Evolutionary conservation across 495 filamentous ascomycete genomes (phyloP).

Genomic region (Penicillium flavigenum): DNA sequence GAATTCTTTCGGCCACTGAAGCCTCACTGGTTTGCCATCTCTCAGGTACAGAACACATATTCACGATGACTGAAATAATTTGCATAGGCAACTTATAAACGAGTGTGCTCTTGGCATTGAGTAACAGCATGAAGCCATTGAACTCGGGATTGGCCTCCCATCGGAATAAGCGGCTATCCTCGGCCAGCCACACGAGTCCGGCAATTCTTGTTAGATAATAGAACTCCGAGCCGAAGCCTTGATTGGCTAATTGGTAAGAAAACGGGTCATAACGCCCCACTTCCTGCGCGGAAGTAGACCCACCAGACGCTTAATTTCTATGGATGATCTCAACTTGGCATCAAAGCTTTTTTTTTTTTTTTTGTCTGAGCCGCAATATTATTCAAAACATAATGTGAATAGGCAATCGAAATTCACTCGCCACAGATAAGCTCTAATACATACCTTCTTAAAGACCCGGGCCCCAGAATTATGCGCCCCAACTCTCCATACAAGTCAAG

Average conservation of each 20-base stretch:
- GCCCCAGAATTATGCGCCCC: constrained; percentile 25
- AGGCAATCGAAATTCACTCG: constrained; percentile 16
- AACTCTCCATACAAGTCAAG: constrained; percentile 11
- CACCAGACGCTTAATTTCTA: constrained; percentile 23
- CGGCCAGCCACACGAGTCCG: constrained; percentile 14
- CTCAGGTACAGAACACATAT: no score
- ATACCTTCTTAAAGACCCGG: constrained; percentile 16
- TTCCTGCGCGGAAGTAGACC: constrained; percentile 15
- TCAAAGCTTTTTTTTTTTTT: constrained; percentile 4
- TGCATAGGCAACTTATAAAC: no score
- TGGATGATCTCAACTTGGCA: constrained; percentile 9
- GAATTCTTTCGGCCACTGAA: no score
- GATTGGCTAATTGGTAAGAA: constrained; percentile 3
- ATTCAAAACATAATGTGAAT: constrained; percentile 12
- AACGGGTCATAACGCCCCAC: constrained; percentile 8
- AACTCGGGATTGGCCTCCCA: constrained; percentile 2
- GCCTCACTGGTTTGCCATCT: no score
- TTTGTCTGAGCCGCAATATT: neutral
- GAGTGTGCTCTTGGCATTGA: constrained; percentile 3
- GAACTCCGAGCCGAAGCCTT: constrained; percentile 11
- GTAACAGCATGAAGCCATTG: constrained; percentile 10
- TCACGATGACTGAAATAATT: no score
- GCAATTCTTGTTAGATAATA: constrained; percentile 29
- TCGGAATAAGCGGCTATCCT: constrained; percentile 19
- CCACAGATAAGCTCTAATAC: constrained; percentile 15